phyloP scores from a whole-genome alignment of 352 stramenopile species.

The Lagenidium sp. region DNA sequence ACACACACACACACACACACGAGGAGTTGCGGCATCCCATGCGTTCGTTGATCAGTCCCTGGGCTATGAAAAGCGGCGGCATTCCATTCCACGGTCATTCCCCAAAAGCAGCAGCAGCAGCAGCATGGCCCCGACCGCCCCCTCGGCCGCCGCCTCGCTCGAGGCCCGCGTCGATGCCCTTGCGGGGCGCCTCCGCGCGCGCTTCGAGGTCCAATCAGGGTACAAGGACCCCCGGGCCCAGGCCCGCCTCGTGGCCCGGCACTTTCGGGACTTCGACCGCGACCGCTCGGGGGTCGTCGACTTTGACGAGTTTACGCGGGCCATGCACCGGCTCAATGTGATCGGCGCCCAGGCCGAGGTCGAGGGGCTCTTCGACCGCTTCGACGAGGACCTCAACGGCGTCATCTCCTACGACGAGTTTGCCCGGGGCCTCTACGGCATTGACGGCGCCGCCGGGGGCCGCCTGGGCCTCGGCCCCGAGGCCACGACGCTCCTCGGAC shows the following conservation, averaged over 20 bases:
- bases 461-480: too few relatives aligned
- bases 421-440: constrained; percentile 32
- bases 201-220: constrained; percentile 67
- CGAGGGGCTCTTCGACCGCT: constrained; percentile 83
- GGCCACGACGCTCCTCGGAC: constrained; percentile 24
- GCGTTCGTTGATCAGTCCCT: too few relatives aligned
- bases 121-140: constrained; percentile 36
- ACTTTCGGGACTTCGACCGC: constrained; percentile 74
- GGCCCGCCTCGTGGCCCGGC: constrained; percentile 38
- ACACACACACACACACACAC: too few relatives aligned
- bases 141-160: constrained; percentile 3
- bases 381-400: constrained; percentile 77
- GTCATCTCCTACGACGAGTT: constrained; percentile 77
- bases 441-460: constrained; percentile 1
- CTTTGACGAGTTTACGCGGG: constrained; percentile 84
- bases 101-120: constrained; percentile 33
- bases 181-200: constrained; percentile 36
- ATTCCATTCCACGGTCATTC: background rate
- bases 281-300: constrained; percentile 65
- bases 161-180: constrained; percentile 41
- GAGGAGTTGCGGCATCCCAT: too few relatives aligned
- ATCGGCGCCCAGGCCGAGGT: constrained; percentile 81
- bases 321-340: constrained; percentile 84
- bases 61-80: too few relatives aligned
- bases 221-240: constrained; percentile 53